Conservation (phyloP, 2,329 filamentous ascomycete genomes). For the Grosmannia clavigera region DNA sequence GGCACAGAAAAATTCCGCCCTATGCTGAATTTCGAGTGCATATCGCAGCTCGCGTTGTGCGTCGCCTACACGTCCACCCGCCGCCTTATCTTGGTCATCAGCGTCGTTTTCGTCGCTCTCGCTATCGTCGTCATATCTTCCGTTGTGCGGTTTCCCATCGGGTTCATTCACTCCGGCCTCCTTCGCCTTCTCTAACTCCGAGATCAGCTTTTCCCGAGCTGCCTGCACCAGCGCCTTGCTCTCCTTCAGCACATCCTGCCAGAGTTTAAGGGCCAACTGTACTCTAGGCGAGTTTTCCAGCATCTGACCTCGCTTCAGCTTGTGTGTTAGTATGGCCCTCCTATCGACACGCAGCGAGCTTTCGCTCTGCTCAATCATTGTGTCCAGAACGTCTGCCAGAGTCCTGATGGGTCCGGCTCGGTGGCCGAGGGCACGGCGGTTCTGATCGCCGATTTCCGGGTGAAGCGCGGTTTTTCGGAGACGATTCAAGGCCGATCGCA, state of each 20-base stretch:
- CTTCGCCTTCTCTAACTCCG: conserved; percentile 30
- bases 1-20: conserved; percentile 71
- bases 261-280: conserved; percentile 56
- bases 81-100: conserved; percentile 14
- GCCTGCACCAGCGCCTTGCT: conserved; percentile 43
- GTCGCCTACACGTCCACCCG: conserved; percentile 34
- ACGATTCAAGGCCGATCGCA: conserved; percentile 68
- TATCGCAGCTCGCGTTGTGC: conserved; percentile 55
- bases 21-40: conserved; percentile 69
- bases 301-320: conserved; percentile 62
- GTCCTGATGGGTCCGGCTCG: conserved; percentile 60
- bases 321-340: conserved; percentile 48
- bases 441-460: conserved; percentile 63
- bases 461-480: conserved; percentile 40
- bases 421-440: conserved; percentile 50
- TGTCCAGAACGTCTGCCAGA: conserved; percentile 72
- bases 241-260: conserved; percentile 44
- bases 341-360: conserved; percentile 53
- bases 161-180: conserved; percentile 10
- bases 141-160: conserved; percentile 8
- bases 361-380: conserved; percentile 84
- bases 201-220: conserved; percentile 48
- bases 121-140: conserved; percentile 18
- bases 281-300: conserved; percentile 62
- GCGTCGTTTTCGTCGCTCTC: conserved; percentile 15